Base-by-base conservation (phyloP, 2,329 filamentous ascomycete genomes). In the Fusarium chuoi region DNA sequence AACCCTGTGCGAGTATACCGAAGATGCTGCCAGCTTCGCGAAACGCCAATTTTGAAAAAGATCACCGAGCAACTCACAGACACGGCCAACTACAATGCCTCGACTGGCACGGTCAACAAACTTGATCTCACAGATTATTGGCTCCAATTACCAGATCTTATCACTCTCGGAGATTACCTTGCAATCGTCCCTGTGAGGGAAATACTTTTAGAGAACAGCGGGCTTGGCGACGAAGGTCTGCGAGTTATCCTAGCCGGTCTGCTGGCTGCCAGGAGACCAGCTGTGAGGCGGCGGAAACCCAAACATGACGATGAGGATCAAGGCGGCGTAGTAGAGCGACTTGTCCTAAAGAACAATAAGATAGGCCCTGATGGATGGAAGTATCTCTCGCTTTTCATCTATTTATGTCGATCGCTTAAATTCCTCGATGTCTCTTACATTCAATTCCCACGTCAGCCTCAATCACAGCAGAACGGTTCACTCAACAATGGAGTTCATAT, bases 1-100 rank as follows among this genome's bases (percentile, higher is more conserved):
- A 96, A 98, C 79, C 96, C 96, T 5, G 90, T 95, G 20, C 89
- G 96, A 65, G 97, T 99, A 78, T 99, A 99, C 82, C 90, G 96
- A 74, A 89, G 96, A 79, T 98, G 96, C 81, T 98, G 96, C 80
- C 96, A 98, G 80, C 85, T 99, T 36, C 90, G 96, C 65, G 96
- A 98, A 83, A 97, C 95, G 0, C 94, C 95, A 1, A 95, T 98
- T 59, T 85, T 98, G 26, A 97, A 97, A 82, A 94, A 94, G 78
- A 93, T 99, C 52, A 96, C 94, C 1, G 94, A 97, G 78, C 95
- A 98, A 81, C 91, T 99, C 9, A 90, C 89, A 42, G 90, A 92
- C 42, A 88, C 91, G 3, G 87, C 89, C n/a, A 93, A 92, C 56
- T 89, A 87, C 36, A 87, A 91, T 15, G 82, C 88, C 5, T 87